Conservation (phyloP, 2,329 filamentous ascomycete genomes). For the Fusarium sp. region DNA sequence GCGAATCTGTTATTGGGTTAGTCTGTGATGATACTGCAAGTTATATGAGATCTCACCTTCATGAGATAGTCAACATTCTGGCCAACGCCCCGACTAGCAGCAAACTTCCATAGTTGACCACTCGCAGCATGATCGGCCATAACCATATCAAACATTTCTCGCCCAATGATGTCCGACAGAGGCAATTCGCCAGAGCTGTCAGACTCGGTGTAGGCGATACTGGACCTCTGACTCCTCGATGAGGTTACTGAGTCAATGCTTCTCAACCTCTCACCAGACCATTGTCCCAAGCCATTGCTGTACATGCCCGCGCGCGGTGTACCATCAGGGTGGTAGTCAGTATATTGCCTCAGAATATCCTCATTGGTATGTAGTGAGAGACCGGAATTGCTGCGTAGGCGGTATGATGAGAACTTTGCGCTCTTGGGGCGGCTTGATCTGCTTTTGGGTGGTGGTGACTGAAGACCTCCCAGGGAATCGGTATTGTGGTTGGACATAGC, state of each 20-base stretch:
- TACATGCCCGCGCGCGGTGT: slow-evolving; percentile 48
- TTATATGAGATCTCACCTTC: slow-evolving; percentile 54
- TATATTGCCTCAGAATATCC: slow-evolving; percentile 60
- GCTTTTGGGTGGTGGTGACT: slow-evolving; percentile 37
- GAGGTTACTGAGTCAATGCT: slow-evolving; percentile 49
- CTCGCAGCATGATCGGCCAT: slow-evolving; percentile 62
- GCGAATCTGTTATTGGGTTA: slow-evolving; percentile 51
- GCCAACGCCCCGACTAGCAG: slow-evolving; percentile 59
- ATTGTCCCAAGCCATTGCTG: slow-evolving; percentile 23
- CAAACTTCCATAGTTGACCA: slow-evolving; percentile 62
- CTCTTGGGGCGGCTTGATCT: slow-evolving; percentile 47
- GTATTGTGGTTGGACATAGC: slow-evolving; percentile 35
- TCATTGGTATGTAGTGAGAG: slow-evolving; percentile 61
- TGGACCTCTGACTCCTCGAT: slow-evolving; percentile 44
- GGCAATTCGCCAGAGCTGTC: slow-evolving; percentile 46
- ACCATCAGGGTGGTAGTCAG: slow-evolving; percentile 59
- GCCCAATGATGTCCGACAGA: slow-evolving; percentile 62
- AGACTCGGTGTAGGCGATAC: slow-evolving; percentile 46
- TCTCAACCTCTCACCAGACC: slow-evolving; percentile 43
- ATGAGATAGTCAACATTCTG: slow-evolving; percentile 66
- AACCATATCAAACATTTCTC: slow-evolving; percentile 63
- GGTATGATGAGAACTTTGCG: slow-evolving; percentile 48
- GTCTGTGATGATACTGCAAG: neutral
- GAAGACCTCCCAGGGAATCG: slow-evolving; percentile 39
- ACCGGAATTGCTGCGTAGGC: slow-evolving; percentile 61